These are phyloP conservation scores for Meyerozyma carpophila DNA, from an alignment of 1,139 yeast genomes.

Conservation along the genomic window DNA sequence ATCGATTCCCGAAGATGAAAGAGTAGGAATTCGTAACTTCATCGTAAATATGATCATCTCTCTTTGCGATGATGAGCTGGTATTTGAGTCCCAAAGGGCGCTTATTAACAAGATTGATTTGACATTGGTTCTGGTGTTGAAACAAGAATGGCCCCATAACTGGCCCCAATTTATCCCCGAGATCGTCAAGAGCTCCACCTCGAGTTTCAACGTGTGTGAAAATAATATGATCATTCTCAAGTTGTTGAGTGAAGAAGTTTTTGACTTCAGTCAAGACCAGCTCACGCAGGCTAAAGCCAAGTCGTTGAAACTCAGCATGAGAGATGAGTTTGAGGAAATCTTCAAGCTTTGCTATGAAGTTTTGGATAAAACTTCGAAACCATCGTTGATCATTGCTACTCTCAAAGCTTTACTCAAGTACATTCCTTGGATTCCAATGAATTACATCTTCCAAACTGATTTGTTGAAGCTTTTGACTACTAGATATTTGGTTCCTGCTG, in stretches of 20 bases:
- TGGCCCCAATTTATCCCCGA: slow-evolving; percentile 99
- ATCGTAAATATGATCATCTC: slow-evolving; percentile 90
- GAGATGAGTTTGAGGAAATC: slow-evolving; percentile 87
- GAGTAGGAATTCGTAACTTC: slow-evolving; percentile 86
- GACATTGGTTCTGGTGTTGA: slow-evolving; percentile 87
- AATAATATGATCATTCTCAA: slow-evolving; percentile 92
- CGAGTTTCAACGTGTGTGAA: slow-evolving; percentile 91
- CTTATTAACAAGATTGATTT: slow-evolving; percentile 89
- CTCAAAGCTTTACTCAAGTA: slow-evolving; percentile 78
- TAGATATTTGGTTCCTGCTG: slow-evolving; percentile 73
- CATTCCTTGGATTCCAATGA: slow-evolving; percentile 90
- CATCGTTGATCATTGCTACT: slow-evolving; percentile 81
- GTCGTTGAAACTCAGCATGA: slow-evolving; percentile 75
- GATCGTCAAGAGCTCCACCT: slow-evolving; percentile 75
- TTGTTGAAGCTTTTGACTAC: slow-evolving; percentile 65
- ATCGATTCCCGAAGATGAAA: slow-evolving; percentile 78
- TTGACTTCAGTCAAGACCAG: slow-evolving; percentile 90
- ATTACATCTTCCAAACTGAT: slow-evolving; percentile 84
- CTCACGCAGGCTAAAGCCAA: slow-evolving; percentile 94
- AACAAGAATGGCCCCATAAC: slow-evolving; percentile 98
- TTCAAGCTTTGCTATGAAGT: slow-evolving; percentile 91
- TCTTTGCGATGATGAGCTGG: slow-evolving; percentile 80
- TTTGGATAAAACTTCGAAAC: slow-evolving; percentile 78
- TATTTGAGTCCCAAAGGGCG: slow-evolving; percentile 71
- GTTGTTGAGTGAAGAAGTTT: slow-evolving; percentile 89